Conservation (phyloP, 2,329 filamentous ascomycete species). For the Colletotrichum tamarilloi region DNA sequence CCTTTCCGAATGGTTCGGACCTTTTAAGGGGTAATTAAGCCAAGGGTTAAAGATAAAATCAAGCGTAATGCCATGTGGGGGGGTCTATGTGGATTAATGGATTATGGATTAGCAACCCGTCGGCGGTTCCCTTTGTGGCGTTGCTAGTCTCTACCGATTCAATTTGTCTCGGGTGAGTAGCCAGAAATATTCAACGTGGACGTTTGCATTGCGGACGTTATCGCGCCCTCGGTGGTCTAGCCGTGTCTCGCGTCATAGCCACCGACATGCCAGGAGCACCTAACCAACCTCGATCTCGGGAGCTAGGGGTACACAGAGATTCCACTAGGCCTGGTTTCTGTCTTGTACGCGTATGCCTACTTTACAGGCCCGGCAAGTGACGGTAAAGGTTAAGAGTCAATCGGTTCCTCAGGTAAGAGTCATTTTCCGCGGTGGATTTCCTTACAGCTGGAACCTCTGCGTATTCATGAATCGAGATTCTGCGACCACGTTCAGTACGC, state of each 20-base stretch:
- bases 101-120: not conserved
- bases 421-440: not conserved
- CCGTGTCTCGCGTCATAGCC: not conserved
- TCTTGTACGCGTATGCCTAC: too few relatives aligned
- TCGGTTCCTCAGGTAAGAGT: not conserved
- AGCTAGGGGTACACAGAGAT: not conserved
- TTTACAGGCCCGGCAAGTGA: too few relatives aligned
- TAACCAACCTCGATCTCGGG: not conserved
- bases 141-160: not conserved
- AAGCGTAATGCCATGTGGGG: slow-evolving; percentile 4
- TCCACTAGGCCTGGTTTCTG: too few relatives aligned
- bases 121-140: not conserved
- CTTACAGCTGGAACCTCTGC: not conserved
- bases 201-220: not conserved
- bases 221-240: not conserved
- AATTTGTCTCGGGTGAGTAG: not conserved
- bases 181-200: not conserved
- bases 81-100: not conserved
- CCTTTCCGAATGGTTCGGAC: slow-evolving; percentile 4
- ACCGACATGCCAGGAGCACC: not conserved
- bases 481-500: not conserved
- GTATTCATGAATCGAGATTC: not conserved
- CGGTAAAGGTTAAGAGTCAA: too few relatives aligned
- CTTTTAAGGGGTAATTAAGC: not conserved
- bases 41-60: slow-evolving; percentile 11